Conservation (phyloP, 2,329 filamentous ascomycete species). For the Elsinoe batatas region DNA sequence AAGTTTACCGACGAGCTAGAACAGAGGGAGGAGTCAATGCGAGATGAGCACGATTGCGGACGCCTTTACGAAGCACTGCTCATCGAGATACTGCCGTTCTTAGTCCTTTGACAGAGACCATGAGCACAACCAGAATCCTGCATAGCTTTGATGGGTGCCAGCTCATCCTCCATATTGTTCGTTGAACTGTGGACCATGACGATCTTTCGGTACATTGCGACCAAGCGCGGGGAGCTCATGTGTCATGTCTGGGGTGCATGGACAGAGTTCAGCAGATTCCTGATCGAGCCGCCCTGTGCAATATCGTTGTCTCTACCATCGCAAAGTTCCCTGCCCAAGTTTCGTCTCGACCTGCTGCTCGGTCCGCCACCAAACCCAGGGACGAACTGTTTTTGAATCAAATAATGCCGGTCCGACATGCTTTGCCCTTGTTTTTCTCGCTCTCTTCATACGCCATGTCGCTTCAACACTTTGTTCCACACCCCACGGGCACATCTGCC, state of each 20-base stretch:
- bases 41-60: neutral
- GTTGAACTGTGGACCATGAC: neutral
- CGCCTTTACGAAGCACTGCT: neutral
- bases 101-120: neutral
- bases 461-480: neutral
- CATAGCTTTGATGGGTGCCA: neutral
- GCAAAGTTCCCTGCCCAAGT: neutral
- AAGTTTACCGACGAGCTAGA: no score
- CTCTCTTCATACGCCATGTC: neutral
- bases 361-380: neutral
- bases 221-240: neutral
- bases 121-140: neutral
- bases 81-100: no score
- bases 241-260: constrained; percentile 8
- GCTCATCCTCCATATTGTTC: neutral
- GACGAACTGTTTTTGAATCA: neutral
- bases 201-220: constrained; percentile 10
- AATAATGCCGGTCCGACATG: constrained; percentile 1
- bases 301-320: neutral
- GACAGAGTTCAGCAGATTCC: constrained; percentile 9
- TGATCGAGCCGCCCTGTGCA: neutral
- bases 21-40: no score
- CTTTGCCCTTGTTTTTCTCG: neutral
- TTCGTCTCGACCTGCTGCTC: neutral
- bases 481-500: constrained; percentile 6